Percentiles rank a stretch among this genome's conserved stretches.
Evolutionary conservation across 768 basidiomycete species (phyloP).

Genomic region (Macrolepiota albuminosa): DNA sequence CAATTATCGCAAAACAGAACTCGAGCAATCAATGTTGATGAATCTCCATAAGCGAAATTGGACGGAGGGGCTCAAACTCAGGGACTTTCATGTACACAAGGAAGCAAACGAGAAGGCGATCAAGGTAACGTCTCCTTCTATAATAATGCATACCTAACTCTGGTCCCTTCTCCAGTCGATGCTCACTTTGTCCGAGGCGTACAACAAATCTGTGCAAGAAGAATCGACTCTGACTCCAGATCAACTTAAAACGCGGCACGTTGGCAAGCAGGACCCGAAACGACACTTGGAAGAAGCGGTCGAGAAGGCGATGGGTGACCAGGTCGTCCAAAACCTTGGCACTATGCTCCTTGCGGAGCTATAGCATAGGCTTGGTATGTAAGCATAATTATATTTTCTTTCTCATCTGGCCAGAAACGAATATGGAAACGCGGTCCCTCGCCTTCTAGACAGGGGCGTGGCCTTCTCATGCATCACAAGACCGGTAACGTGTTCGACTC

Average conservation of each 20-base stretch:
- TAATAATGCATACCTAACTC: conserved; percentile 5
- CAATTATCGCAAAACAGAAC: conserved; percentile 96
- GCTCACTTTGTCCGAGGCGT: conserved; percentile 87
- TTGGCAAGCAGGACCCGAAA: conserved; percentile 97
- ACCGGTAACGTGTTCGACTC: conserved; percentile 25
- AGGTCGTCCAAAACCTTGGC: conserved; percentile 92
- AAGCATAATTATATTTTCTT: conserved; percentile 13
- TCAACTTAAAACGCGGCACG: conserved; percentile 94
- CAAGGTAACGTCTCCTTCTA: conserved; percentile 56
- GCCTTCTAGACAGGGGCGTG: conserved; percentile 7
- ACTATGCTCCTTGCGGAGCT: conserved; percentile 94
- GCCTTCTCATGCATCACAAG: conserved; percentile 24
- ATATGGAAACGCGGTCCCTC: conserved; percentile 10
- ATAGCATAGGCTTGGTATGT: conserved; percentile 50
- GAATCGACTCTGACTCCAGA: conserved; percentile 93
- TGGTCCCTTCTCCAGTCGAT: conserved; percentile 58
- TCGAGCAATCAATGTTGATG: conserved; percentile 98
- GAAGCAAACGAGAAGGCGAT: conserved; percentile 89
- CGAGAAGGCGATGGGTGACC: conserved; percentile 96
- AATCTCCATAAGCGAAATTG: conserved; percentile 98
- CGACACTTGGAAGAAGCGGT: conserved; percentile 96
- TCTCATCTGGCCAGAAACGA: conserved; percentile 1
- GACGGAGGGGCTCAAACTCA: conserved; percentile 93
- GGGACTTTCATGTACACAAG: conserved; percentile 87
- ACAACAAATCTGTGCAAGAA: conserved; percentile 98